These are phyloP conservation scores for Crinitomyces ghanaensis DNA, from an alignment of 805 yeast species.

Conservation along the genomic window DNA sequence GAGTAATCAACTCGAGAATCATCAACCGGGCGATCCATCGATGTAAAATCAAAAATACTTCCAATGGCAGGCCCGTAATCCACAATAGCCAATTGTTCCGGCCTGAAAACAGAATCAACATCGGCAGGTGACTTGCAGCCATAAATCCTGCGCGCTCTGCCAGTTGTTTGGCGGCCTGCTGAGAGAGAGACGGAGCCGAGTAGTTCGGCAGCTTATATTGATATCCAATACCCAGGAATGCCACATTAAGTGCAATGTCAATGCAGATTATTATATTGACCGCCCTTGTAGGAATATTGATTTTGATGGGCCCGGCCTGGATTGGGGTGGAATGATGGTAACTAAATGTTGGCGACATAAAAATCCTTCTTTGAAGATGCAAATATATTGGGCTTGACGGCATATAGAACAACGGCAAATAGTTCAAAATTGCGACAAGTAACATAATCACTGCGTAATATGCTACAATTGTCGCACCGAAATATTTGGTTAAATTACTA, in stretches of 20 bases:
- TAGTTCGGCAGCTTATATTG: slow-evolving; percentile 7
- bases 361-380: slow-evolving; percentile 1
- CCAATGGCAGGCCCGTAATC: slow-evolving; percentile 50
- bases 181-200: slow-evolving; percentile 1
- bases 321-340: slow-evolving; percentile 1
- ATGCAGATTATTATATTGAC: slow-evolving; percentile 22
- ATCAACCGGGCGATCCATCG: slow-evolving; percentile 47
- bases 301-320: slow-evolving; percentile 1
- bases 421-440: too few species aligned
- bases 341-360: slow-evolving; percentile 3
- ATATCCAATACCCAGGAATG: slow-evolving; percentile 17
- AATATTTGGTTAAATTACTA: too few species aligned
- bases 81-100: slow-evolving; percentile 57
- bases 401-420: too few species aligned
- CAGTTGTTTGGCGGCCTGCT: slow-evolving; percentile 4
- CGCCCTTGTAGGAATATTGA: slow-evolving; percentile 6
- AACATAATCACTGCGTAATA: too few species aligned
- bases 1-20: slow-evolving; percentile 40
- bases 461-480: too few species aligned
- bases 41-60: slow-evolving; percentile 53
- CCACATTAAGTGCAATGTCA: slow-evolving; percentile 23
- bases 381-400: too few species aligned
- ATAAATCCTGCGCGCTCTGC: slow-evolving; percentile 4
- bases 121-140: slow-evolving; percentile 2
- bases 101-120: slow-evolving; percentile 48